These are phyloP conservation scores for Linnemannia exigua DNA, from an alignment of 192 early-diverging fungal genomes.

Conservation along the genomic window DNA sequence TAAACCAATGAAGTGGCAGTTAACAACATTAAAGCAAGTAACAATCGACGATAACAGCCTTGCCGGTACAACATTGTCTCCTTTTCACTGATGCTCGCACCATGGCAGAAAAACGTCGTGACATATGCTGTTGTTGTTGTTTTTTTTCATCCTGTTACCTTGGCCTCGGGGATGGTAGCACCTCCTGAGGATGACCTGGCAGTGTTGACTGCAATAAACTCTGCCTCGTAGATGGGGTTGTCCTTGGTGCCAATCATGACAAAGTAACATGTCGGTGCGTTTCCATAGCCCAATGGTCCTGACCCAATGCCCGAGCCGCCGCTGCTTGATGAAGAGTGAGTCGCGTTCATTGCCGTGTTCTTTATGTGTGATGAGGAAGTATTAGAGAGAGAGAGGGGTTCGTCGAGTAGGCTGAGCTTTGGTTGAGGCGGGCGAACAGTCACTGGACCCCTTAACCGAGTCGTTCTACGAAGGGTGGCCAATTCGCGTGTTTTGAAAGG, in stretches of 20 bases:
- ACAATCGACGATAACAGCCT: too few species aligned
- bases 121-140: constrained; percentile 17
- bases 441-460: background rate
- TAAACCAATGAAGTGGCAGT: background rate
- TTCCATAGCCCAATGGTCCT: constrained; percentile 26
- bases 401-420: too few species aligned
- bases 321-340: constrained; percentile 52
- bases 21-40: background rate
- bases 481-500: constrained; percentile 4
- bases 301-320: constrained; percentile 54
- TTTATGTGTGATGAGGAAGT: background rate
- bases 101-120: too few species aligned
- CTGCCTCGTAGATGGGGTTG: constrained; percentile 96
- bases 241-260: constrained; percentile 95
- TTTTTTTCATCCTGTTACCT: too few species aligned
- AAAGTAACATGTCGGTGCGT: constrained; percentile 80
- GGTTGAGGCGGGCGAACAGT: too few species aligned
- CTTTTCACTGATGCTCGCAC: too few species aligned
- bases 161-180: constrained; percentile 50
- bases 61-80: too few species aligned
- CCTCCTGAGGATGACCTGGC: constrained; percentile 62
- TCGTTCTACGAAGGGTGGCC: background rate
- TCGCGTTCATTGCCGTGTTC: constrained; percentile 32
- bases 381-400: background rate
- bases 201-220: constrained; percentile 70